Evolutionary conservation across 2,329 filamentous ascomycete genomes (phyloP), one percentile per base, ranked within the genome.

Genomic region (Diaporthe australafricana): DNA sequence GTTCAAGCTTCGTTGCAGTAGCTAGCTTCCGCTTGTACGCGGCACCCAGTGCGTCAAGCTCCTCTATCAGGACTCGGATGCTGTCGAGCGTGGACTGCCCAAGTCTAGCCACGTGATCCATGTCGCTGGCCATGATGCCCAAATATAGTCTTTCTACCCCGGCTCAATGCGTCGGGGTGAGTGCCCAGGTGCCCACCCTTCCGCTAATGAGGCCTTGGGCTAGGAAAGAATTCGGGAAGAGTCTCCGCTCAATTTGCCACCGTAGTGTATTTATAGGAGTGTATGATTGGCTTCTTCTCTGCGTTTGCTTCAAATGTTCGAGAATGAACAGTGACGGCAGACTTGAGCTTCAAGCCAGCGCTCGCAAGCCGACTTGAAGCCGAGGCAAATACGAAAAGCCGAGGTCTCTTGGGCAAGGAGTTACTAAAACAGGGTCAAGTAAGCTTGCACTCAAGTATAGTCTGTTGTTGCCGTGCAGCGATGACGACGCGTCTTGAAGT

Each of bases 21-120:
- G 57, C 65, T 2, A 73, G 57, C 48, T 53, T 73, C 27, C 47
- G 52, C 67, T 70, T 73, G 47, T 70, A 74, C 9, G 72, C 71
- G 12, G 60, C 60, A 20, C 48, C 70, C 40, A 74, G 57, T 2
- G 55, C 57, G n/a, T 73, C 65, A 20, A 74, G 47, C 27, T 74
- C 73, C 11, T 35, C 69, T 4, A 70, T 60, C 56, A 74, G 42
- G 6, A 45, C 47, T 11, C 63, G 63, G 30, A 73, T 73, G 42
- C 67, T 42, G 7, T 71, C n/a, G 20, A 71, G 48, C 4, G 68
- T 73, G 16, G 56, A 32, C 12, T n/a, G 57, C 4, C 68, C 71
- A 1, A 74, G 65, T 20, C 16, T 16, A 7, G 52, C 35, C 45
- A 74, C 71, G 14, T 55, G 35, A 32, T 69, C 67, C 32, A 70